phyloP scores from a whole-genome alignment of 441 rosid genomes.

The Rhodomyrtus psidioides region DNA sequence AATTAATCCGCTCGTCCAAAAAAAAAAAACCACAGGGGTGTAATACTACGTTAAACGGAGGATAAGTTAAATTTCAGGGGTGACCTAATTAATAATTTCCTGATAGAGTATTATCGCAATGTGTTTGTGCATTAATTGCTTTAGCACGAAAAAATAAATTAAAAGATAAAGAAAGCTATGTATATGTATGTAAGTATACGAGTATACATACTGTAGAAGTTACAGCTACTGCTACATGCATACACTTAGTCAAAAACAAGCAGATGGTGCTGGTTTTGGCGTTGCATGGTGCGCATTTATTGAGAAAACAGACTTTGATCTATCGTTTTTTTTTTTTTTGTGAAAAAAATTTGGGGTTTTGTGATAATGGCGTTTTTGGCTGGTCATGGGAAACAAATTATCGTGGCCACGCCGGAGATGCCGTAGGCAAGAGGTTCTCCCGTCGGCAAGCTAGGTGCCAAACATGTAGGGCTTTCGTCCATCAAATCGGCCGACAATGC shows the following conservation, averaged over 20 bases:
- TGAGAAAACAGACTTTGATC: not conserved
- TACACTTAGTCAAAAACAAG: not conserved
- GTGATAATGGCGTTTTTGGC: not conserved
- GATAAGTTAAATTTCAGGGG: too few relatives aligned
- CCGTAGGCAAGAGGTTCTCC: not conserved
- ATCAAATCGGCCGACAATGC: not conserved
- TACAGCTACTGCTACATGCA: not conserved
- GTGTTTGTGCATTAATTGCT: not conserved
- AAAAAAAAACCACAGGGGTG: rapidly evolving
- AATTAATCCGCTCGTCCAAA: not conserved
- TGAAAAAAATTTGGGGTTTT: not conserved
- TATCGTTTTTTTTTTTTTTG: too few relatives aligned
- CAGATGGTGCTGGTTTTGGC: not conserved
- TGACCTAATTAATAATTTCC: not conserved
- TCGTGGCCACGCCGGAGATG: not conserved
- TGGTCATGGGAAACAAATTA: not conserved
- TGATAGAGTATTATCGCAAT: rapidly evolving
- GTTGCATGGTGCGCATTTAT: not conserved
- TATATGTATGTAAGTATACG: rapidly evolving
- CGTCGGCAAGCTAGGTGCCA: not conserved
- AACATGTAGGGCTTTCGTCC: not conserved
- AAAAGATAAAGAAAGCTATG: too few relatives aligned
- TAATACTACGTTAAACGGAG: too few relatives aligned
- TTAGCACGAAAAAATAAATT: too few relatives aligned
- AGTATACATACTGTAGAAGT: too few relatives aligned